A percentile compares a stretch with the other conserved stretches of the same genome.
phyloP scores from a whole-genome alignment of 331 rosid species.

The Pyracantha coccinea region DNA sequence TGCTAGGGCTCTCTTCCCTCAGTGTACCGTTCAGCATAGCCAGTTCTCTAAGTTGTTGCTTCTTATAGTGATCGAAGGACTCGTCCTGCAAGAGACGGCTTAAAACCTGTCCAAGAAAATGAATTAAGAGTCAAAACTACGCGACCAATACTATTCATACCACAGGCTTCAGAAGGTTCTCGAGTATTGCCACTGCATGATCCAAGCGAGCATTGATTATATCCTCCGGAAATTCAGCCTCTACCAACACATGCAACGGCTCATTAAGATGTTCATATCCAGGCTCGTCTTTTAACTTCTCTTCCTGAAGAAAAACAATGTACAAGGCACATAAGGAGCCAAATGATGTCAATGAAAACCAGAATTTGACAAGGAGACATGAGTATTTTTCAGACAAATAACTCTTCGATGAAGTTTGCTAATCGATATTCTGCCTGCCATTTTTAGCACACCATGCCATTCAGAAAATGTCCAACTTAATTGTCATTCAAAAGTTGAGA shows the following conservation, averaged over 20 bases:
- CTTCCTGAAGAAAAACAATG: slow-evolving; percentile 45
- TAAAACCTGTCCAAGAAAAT: neutral
- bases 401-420: neutral
- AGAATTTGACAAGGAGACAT: neutral
- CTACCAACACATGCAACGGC: slow-evolving; percentile 83
- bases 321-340: neutral
- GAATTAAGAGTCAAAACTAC: neutral
- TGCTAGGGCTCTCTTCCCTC: slow-evolving; percentile 92
- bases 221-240: slow-evolving; percentile 92
- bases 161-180: slow-evolving; percentile 90
- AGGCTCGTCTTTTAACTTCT: slow-evolving; percentile 79
- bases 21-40: slow-evolving; percentile 85
- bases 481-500: too few species aligned
- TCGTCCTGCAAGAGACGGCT: slow-evolving; percentile 44
- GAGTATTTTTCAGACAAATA: neutral
- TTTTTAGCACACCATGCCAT: neutral
- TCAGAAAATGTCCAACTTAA: neutral
- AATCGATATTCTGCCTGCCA: neutral
- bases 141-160: slow-evolving; percentile 26
- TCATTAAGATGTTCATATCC: slow-evolving; percentile 91
- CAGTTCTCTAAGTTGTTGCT: slow-evolving; percentile 80
- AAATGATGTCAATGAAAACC: slow-evolving; percentile 3
- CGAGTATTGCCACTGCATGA: slow-evolving; percentile 75
- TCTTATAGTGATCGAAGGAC: slow-evolving; percentile 82
- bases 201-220: slow-evolving; percentile 70